phyloP scores from a whole-genome alignment of 1,139 yeast genomes.

The Magnusiomyces suaveolens region DNA sequence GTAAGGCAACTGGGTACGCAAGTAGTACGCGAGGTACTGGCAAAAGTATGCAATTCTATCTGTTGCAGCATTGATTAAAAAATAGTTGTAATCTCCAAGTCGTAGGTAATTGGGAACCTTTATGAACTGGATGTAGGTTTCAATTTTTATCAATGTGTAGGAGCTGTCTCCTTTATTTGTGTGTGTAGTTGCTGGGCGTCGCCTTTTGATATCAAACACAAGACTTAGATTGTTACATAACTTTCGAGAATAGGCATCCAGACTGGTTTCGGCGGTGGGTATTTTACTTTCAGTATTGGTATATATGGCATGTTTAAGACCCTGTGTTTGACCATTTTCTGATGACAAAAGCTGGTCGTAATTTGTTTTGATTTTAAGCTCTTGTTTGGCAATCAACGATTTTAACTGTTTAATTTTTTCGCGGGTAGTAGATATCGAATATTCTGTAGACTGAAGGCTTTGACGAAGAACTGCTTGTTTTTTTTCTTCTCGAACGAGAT shows the following conservation, averaged over 20 bases:
- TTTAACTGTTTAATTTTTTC: not conserved
- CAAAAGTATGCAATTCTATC: constrained; percentile 29
- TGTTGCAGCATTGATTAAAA: constrained; percentile 27
- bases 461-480: not conserved
- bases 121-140: constrained; percentile 22
- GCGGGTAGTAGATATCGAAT: not conserved
- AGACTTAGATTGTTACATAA: not conserved
- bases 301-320: not conserved
- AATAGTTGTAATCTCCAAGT: constrained; percentile 25
- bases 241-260: not conserved
- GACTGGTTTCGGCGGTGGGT: not conserved
- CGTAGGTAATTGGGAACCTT: constrained; percentile 28
- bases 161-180: not conserved
- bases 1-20: constrained; percentile 29
- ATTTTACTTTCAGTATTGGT: not conserved
- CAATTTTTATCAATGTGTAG: constrained; percentile 7
- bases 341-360: too few species aligned
- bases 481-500: not conserved
- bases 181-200: not conserved
- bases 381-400: not conserved
- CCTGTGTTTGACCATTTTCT: not conserved
- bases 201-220: not conserved
- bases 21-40: constrained; percentile 27
- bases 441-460: not conserved
- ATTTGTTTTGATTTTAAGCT: not conserved